These are phyloP conservation scores for Corymbia citriodora DNA, from an alignment of 441 rosid genomes.

Conservation along the genomic window DNA sequence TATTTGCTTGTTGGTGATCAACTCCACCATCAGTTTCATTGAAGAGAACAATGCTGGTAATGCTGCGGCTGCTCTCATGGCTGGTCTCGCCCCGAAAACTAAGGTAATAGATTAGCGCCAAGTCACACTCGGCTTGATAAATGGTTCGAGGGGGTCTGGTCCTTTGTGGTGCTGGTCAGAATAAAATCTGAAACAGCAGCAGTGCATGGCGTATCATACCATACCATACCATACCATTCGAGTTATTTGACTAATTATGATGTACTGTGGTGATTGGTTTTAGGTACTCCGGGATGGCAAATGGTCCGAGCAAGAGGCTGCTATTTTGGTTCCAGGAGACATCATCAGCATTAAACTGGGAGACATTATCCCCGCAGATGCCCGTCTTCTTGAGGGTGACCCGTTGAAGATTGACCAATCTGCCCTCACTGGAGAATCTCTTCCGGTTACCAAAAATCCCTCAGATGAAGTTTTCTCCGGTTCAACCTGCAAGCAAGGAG, in stretches of 20 bases:
- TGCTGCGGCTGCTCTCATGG: slow-evolving; percentile 98
- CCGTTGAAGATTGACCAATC: slow-evolving; percentile 64
- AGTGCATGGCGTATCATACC: neutral
- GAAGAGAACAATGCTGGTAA: slow-evolving; percentile 98
- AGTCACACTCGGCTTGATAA: neutral
- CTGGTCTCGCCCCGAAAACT: slow-evolving; percentile 92
- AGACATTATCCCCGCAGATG: slow-evolving; percentile 64
- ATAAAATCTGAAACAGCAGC: neutral
- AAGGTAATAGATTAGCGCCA: slow-evolving; percentile 36
- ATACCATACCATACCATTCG: neutral
- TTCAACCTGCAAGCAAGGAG: slow-evolving; percentile 71
- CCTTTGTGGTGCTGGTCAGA: neutral
- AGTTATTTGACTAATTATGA: neutral
- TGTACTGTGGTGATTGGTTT: neutral
- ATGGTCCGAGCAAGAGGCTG: slow-evolving; percentile 85
- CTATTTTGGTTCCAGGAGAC: slow-evolving; percentile 89
- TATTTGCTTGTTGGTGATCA: slow-evolving; percentile 68
- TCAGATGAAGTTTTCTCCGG: slow-evolving; percentile 61
- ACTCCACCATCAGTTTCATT: slow-evolving; percentile 86
- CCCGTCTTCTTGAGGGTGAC: slow-evolving; percentile 70
- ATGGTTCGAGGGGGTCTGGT: neutral
- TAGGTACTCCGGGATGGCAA: slow-evolving; percentile 80
- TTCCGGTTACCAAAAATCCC: slow-evolving; percentile 51
- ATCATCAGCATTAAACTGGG: slow-evolving; percentile 55
- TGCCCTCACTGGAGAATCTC: slow-evolving; percentile 64